Evolutionary conservation across 2,329 filamentous ascomycete genomes (phyloP).

Genomic region (Calonectria hawksworthii): DNA sequence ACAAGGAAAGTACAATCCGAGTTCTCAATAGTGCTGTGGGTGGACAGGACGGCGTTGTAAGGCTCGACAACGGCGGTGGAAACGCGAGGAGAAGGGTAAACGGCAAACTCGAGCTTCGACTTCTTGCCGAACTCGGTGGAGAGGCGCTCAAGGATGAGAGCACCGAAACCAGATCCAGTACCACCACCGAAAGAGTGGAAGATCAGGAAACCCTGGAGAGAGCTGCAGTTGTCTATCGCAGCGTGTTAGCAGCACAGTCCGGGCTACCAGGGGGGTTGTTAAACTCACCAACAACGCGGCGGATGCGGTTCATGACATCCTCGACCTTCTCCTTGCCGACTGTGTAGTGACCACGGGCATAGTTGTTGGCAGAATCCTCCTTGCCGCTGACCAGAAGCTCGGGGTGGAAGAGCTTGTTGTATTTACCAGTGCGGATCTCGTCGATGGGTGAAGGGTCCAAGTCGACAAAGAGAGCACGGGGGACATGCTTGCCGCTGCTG

Average conservation of each 20-base stretch:
- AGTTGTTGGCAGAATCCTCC: conserved; percentile 85
- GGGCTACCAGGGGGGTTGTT: background rate
- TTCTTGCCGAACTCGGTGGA: conserved; percentile 83
- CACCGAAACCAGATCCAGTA: conserved; percentile 80
- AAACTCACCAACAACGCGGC: conserved; percentile 75
- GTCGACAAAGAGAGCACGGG: conserved; percentile 80
- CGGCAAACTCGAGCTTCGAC: conserved; percentile 81
- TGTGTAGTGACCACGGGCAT: conserved; percentile 82
- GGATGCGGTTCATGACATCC: conserved; percentile 77
- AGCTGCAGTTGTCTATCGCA: conserved; percentile 76
- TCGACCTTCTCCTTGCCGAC: conserved; percentile 84
- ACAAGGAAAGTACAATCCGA: conserved; percentile 85
- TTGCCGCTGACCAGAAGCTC: conserved; percentile 81
- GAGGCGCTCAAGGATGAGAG: conserved; percentile 79
- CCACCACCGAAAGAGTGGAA: conserved; percentile 83
- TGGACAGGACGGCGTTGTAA: conserved; percentile 81
- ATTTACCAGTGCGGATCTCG: conserved; percentile 78
- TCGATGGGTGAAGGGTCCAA: conserved; percentile 81
- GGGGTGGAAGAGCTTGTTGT: conserved; percentile 80
- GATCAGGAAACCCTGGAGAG: conserved; percentile 80
- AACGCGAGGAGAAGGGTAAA: conserved; percentile 79
- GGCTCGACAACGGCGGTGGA: conserved; percentile 81
- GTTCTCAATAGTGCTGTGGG: conserved; percentile 83
- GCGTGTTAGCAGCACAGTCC: conserved; percentile 34
- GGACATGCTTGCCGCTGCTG: conserved; percentile 79